Conservation (phyloP, 352 stramenopile species). For the Phytophthora crassamura region DNA sequence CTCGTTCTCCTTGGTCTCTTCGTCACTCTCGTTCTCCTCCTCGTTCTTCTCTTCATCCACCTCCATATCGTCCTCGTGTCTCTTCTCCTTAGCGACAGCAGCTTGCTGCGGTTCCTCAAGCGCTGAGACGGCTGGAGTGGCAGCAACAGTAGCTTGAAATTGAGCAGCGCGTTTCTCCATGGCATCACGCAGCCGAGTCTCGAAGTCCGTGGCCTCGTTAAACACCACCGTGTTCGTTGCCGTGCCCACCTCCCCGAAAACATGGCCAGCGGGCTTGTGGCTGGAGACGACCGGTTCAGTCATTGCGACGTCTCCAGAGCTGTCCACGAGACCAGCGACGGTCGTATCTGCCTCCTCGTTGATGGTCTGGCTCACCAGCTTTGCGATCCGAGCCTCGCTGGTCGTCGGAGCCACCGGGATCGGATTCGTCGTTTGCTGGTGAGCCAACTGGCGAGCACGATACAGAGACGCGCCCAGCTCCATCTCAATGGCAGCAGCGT, state of each 20-base stretch:
- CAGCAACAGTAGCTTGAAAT: slow-evolving; percentile 44
- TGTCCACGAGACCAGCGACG: slow-evolving; percentile 22
- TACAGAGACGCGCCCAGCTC: slow-evolving; percentile 83
- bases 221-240: slow-evolving; percentile 73
- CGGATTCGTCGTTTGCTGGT: slow-evolving; percentile 40
- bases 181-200: slow-evolving; percentile 73
- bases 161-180: slow-evolving; percentile 75
- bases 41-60: slow-evolving; percentile 39
- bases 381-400: slow-evolving; percentile 66
- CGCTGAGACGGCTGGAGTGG: neutral
- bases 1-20: slow-evolving; percentile 59
- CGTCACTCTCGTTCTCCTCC: slow-evolving; percentile 52
- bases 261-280: slow-evolving; percentile 57
- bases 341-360: slow-evolving; percentile 31
- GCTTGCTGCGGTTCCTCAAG: slow-evolving; percentile 7
- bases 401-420: slow-evolving; percentile 24
- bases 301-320: slow-evolving; percentile 12
- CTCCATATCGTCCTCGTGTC: slow-evolving; percentile 32
- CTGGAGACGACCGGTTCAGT: neutral
- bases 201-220: slow-evolving; percentile 88
- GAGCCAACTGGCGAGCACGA: slow-evolving; percentile 62
- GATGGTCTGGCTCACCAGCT: slow-evolving; percentile 60
- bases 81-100: slow-evolving; percentile 45
- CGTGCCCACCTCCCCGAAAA: slow-evolving; percentile 33
- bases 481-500: slow-evolving; percentile 61